Evolutionary conservation across 768 basidiomycete genomes (phyloP).

Genomic region (Coprinopsis marcescibilis): DNA sequence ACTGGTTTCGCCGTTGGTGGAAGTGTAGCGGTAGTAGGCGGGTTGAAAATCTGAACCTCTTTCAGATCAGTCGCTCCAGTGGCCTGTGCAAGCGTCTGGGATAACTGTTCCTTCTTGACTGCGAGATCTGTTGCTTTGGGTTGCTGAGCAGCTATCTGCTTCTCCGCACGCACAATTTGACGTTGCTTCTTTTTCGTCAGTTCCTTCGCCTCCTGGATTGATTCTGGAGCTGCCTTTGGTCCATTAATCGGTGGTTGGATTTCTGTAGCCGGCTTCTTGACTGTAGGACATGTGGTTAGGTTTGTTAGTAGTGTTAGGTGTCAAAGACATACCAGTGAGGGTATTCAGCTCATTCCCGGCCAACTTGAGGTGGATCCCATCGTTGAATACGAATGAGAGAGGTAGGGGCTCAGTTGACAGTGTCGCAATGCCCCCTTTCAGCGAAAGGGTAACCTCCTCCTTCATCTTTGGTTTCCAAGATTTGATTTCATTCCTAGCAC

Average conservation of each 20-base stretch:
- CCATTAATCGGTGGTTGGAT: neutral
- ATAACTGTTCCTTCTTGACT: neutral
- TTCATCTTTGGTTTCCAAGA: neutral
- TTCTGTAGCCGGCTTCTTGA: too few species aligned
- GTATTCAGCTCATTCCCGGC: too few species aligned
- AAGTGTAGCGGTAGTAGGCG: too few species aligned
- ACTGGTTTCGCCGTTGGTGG: too few species aligned
- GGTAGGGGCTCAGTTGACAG: neutral
- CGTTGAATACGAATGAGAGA: neutral
- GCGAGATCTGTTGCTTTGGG: neutral
- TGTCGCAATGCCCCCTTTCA: neutral
- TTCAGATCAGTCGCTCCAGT: too few species aligned
- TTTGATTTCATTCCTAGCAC: neutral
- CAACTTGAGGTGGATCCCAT: neutral
- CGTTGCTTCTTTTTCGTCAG: slow-evolving; percentile 3
- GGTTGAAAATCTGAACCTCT: too few species aligned
- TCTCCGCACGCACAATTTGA: neutral
- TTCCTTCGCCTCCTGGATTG: neutral
- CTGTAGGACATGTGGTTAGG: too few species aligned
- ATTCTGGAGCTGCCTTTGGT: neutral
- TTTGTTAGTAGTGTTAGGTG: too few species aligned
- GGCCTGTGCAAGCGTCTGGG: neutral
- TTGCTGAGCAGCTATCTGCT: neutral
- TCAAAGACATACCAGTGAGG: too few species aligned
- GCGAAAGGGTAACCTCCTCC: neutral